phyloP scores from a whole-genome alignment of 140 eudicot species.

The Cichorium intybus region DNA sequence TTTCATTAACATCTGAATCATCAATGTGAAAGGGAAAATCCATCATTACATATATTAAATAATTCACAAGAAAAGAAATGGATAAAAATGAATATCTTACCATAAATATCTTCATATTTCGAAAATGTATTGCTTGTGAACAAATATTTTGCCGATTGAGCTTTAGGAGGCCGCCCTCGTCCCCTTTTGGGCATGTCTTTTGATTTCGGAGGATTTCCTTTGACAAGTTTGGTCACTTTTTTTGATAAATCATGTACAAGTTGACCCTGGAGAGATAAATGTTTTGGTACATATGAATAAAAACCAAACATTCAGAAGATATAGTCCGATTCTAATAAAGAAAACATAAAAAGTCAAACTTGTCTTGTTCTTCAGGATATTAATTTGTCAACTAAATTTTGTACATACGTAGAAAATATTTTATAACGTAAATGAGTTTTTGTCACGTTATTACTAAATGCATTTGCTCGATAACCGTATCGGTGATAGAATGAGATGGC shows the following conservation, averaged over 20 bases:
- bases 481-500: not conserved
- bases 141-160: not conserved
- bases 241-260: not conserved
- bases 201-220: not conserved
- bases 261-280: not conserved
- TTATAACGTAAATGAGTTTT: not conserved
- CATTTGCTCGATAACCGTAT: not conserved
- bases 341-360: not conserved
- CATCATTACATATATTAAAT: not conserved
- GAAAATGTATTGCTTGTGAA: not conserved
- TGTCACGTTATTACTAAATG: not conserved
- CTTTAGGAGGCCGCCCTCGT: conserved; percentile 27
- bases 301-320: not conserved
- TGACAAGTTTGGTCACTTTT: not conserved
- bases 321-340: not conserved
- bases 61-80: not conserved
- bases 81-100: conserved; percentile 1
- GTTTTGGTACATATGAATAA: not conserved
- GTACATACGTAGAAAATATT: not conserved
- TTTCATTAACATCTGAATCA: conserved; percentile 16
- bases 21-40: not conserved
- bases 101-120: not conserved
- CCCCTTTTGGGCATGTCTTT: conserved; percentile 16
- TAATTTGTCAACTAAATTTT: not conserved
- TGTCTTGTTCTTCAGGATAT: not conserved